Evolutionary conservation across 352 stramenopile genomes (phyloP).

Genomic region (Peronosclerospora sorghi): DNA sequence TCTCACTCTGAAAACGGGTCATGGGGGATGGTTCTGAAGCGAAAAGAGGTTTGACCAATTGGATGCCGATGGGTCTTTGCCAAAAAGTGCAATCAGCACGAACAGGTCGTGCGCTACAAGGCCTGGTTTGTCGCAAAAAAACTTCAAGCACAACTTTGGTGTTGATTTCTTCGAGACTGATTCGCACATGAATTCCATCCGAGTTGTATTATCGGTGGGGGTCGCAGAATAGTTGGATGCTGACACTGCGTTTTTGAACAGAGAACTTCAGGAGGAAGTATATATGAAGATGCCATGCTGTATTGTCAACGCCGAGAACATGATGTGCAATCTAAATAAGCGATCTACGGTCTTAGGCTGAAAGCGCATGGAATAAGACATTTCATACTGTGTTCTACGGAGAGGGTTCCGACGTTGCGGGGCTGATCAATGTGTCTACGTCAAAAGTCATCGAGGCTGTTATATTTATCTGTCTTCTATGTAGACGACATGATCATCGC

Average conservation of each 20-base stretch:
- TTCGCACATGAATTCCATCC: constrained; percentile 6
- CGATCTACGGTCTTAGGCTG: constrained; percentile 11
- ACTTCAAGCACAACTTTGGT: constrained; percentile 4
- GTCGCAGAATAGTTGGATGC: neutral
- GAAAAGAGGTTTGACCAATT: neutral
- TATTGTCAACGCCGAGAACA: neutral
- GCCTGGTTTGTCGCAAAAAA: neutral
- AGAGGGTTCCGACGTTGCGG: constrained; percentile 7
- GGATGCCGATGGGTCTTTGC: constrained; percentile 1
- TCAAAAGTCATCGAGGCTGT: constrained; percentile 2
- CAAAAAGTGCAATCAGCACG: constrained; percentile 3
- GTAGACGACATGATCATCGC: constrained; percentile 9
- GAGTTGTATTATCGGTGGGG: neutral
- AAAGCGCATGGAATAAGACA: constrained; percentile 14
- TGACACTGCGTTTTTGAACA: constrained; percentile 4
- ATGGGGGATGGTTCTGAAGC: neutral
- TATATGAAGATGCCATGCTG: constrained; percentile 2
- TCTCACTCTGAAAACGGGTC: neutral
- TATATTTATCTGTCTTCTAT: constrained; percentile 7
- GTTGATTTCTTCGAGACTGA: constrained; percentile 5
- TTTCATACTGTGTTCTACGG: constrained; percentile 9
- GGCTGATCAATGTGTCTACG: constrained; percentile 12
- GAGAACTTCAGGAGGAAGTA: neutral
- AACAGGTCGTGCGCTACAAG: neutral
- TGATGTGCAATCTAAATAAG: constrained; percentile 7